These are phyloP conservation scores for Caryopteris hybrid DNA, from an alignment of 305 asterid species.

Conservation along the genomic window DNA sequence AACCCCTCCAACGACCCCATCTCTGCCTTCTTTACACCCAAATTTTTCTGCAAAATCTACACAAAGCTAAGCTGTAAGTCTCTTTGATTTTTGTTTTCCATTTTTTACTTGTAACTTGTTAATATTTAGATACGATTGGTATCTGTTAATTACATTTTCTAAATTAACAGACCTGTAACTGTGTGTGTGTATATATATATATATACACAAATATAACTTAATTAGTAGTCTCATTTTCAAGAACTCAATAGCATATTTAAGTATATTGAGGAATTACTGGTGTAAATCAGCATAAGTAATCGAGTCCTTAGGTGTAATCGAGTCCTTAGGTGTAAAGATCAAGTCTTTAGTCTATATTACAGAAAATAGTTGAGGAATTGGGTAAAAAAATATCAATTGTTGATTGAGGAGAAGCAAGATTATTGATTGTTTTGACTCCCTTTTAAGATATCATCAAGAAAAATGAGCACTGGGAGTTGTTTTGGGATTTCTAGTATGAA, in stretches of 20 bases:
- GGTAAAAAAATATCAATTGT: neutral
- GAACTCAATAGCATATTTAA: constrained; percentile 32
- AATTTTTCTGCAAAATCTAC: constrained; percentile 4
- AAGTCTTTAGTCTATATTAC: neutral
- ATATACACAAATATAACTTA: neutral
- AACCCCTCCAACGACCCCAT: constrained; percentile 12
- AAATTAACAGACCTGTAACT: constrained; percentile 36
- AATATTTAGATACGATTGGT: neutral
- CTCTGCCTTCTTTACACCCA: neutral
- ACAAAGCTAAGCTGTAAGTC: constrained; percentile 35
- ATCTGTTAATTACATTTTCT: constrained; percentile 29
- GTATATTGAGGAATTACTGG: constrained; percentile 25
- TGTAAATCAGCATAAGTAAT: neutral
- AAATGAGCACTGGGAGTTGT: constrained; percentile 51
- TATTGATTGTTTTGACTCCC: neutral
- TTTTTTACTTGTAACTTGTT: neutral
- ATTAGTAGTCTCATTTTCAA: neutral
- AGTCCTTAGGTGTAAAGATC: neutral
- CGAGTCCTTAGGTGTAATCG: neutral
- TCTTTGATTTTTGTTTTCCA: neutral
- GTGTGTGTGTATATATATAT: constrained; percentile 15
- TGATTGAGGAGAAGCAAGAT: neutral
- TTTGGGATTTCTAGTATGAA: constrained; percentile 53
- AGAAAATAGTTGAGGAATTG: neutral
- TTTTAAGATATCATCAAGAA: constrained; percentile 1